phyloP scores from a whole-genome alignment of 495 filamentous ascomycete species.

The Lineolata rhizophorae region DNA sequence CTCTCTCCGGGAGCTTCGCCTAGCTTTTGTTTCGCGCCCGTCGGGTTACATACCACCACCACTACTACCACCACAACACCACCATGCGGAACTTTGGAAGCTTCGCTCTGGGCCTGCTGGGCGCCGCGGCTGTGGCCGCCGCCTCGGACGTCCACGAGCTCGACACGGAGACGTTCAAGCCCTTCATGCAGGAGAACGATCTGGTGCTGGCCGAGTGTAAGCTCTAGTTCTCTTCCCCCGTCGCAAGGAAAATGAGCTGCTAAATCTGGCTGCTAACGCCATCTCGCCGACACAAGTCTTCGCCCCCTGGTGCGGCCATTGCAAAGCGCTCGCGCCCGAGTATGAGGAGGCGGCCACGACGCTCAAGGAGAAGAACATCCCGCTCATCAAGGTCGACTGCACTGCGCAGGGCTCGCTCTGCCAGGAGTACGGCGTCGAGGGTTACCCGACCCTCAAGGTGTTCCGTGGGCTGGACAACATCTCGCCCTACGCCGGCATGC shows the following conservation, averaged over 20 bases:
- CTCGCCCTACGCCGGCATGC: conserved; percentile 65
- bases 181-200: conserved; percentile 66
- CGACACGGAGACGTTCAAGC: conserved; percentile 64
- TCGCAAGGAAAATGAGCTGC: background rate
- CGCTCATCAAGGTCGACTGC: conserved; percentile 87
- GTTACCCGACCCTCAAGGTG: conserved; percentile 95
- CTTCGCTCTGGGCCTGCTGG: conserved; percentile 17
- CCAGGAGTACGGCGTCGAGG: conserved; percentile 73
- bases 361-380: conserved; percentile 88
- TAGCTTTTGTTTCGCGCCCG: too few species aligned
- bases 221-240: conserved; percentile 12
- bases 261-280: conserved; percentile 4
- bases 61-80: too few species aligned
- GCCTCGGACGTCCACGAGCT: conserved; percentile 71
- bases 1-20: too few species aligned
- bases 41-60: too few species aligned
- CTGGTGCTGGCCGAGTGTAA: conserved; percentile 65
- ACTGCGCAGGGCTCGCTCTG: conserved; percentile 86
- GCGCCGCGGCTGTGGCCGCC: conserved; percentile 34
- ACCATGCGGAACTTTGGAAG: conserved; percentile 12
- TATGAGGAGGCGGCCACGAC: conserved; percentile 82
- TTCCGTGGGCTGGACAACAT: conserved; percentile 83
- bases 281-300: conserved; percentile 27
- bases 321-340: conserved; percentile 66
- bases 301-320: conserved; percentile 57